These are phyloP conservation scores for Phyllosticta paracitricarpa DNA, from an alignment of 2,329 filamentous ascomycete genomes.

Conservation along the genomic window DNA sequence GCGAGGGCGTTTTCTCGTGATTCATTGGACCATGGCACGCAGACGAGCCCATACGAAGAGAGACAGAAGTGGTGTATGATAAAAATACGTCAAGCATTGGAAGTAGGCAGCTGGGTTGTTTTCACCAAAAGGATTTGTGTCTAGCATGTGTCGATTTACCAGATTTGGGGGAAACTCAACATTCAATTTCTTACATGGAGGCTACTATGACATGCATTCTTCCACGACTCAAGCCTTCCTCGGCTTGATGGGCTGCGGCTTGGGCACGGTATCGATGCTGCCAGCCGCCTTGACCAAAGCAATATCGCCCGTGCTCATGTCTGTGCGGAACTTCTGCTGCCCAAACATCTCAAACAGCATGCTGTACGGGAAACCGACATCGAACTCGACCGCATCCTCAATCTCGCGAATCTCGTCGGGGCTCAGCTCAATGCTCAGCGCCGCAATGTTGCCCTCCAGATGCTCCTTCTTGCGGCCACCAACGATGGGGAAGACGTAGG, in stretches of 20 bases:
- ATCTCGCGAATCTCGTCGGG: slow-evolving; percentile 56
- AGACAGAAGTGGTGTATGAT: not conserved
- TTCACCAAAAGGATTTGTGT: too few relatives aligned
- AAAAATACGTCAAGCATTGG: not conserved
- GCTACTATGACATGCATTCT: not conserved
- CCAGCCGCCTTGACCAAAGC: slow-evolving; percentile 20
- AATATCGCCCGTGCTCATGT: slow-evolving; percentile 22
- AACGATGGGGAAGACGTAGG: slow-evolving; percentile 64
- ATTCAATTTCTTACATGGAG: too few relatives aligned
- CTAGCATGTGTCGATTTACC: too few relatives aligned
- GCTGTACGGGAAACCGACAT: slow-evolving; percentile 56
- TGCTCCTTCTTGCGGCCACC: slow-evolving; percentile 62
- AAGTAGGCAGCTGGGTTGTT: not conserved
- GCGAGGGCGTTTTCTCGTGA: not conserved
- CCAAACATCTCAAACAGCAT: slow-evolving; percentile 35
- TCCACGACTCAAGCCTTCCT: not conserved
- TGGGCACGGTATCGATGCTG: slow-evolving; percentile 17
- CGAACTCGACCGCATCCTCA: slow-evolving; percentile 51
- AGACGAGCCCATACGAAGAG: not conserved
- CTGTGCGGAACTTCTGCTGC: slow-evolving; percentile 19
- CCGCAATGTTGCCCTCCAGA: slow-evolving; percentile 59
- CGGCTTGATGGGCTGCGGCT: slow-evolving; percentile 7
- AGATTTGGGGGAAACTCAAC: too few relatives aligned
- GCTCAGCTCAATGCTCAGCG: slow-evolving; percentile 50
- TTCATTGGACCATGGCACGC: not conserved